phyloP scores from a whole-genome alignment of 2,329 filamentous ascomycete species.

The Dendryphion nanum region DNA sequence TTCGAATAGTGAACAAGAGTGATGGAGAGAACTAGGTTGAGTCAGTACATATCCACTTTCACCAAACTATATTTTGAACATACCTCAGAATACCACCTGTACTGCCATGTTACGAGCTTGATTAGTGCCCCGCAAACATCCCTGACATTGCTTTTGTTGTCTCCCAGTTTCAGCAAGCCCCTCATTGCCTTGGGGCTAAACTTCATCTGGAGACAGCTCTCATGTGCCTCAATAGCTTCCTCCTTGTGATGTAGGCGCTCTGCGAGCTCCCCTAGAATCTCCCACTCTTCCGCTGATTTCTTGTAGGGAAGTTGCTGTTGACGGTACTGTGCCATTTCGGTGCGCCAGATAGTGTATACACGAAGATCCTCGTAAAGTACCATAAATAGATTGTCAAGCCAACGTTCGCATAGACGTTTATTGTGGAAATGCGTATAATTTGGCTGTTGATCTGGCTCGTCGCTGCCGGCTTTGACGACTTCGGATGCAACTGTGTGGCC shows the following conservation, averaged over 20 bases:
- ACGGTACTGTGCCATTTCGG: conserved; percentile 92
- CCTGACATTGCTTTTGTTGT: conserved; percentile 73
- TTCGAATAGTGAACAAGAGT: conserved; percentile 81
- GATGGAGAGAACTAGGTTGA: conserved; percentile 92
- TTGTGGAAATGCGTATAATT: conserved; percentile 91
- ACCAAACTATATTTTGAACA: conserved; percentile 6
- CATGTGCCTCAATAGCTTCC: conserved; percentile 90
- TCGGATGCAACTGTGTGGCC: conserved; percentile 74
- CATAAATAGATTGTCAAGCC: conserved; percentile 99
- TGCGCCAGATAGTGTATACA: conserved; percentile 99
- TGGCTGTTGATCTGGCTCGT: conserved; percentile 59
- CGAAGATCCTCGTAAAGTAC: conserved; percentile 96
- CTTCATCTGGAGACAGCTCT: conserved; percentile 78
- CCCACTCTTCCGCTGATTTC: conserved; percentile 96
- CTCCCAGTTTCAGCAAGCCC: conserved; percentile 77
- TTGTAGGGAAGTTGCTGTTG: conserved; percentile 94
- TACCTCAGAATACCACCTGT: conserved; percentile 96
- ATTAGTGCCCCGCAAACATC: conserved; percentile 85
- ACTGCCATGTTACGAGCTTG: conserved; percentile 93
- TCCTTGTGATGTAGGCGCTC: conserved; percentile 89
- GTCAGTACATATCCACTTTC: too few species aligned
- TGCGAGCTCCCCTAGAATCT: conserved; percentile 90
- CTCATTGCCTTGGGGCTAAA: conserved; percentile 92
- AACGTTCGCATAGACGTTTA: conserved; percentile 94
- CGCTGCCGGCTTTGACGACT: conserved; percentile 71